A percentile compares a stretch with the other conserved stretches of the same genome.
Conservation (phyloP, 2,329 filamentous ascomycete genomes). For the Incumbomyces delicatus region DNA sequence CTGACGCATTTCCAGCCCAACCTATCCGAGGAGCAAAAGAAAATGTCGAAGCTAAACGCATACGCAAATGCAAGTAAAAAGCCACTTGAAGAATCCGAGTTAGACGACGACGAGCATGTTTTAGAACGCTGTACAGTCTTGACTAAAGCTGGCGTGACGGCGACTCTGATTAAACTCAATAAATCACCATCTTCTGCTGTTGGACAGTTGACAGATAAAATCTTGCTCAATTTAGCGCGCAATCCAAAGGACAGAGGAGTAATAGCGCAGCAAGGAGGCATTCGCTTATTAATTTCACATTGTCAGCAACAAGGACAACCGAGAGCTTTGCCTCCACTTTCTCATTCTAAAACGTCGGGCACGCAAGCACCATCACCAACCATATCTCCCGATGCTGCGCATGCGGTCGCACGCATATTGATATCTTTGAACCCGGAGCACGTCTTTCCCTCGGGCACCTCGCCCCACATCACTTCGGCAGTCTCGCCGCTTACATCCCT, state of each 20-base stretch:
- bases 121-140: slow-evolving; percentile 64
- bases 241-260: slow-evolving; percentile 64
- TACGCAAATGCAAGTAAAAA: slow-evolving; percentile 80
- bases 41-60: slow-evolving; percentile 81
- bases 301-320: slow-evolving; percentile 39
- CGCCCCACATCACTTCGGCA: slow-evolving; percentile 63
- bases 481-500: slow-evolving; percentile 72
- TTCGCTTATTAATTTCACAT: slow-evolving; percentile 69
- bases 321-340: neutral
- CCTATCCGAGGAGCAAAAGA: slow-evolving; percentile 82
- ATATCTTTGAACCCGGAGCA: slow-evolving; percentile 78
- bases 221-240: slow-evolving; percentile 67
- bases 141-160: slow-evolving; percentile 67
- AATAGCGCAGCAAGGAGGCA: slow-evolving; percentile 86
- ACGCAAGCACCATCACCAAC: slow-evolving; percentile 20
- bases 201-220: slow-evolving; percentile 61
- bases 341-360: slow-evolving; percentile 3
- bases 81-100: slow-evolving; percentile 46
- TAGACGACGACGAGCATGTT: slow-evolving; percentile 70
- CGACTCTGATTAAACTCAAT: slow-evolving; percentile 65
- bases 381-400: slow-evolving; percentile 48
- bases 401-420: slow-evolving; percentile 72
- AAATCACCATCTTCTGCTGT: slow-evolving; percentile 54
- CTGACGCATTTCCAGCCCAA: slow-evolving; percentile 69
- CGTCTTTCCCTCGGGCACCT: slow-evolving; percentile 71